Evolutionary conservation across 106 monocot genomes (phyloP).

Genomic region (Narthecium ossifragum): DNA sequence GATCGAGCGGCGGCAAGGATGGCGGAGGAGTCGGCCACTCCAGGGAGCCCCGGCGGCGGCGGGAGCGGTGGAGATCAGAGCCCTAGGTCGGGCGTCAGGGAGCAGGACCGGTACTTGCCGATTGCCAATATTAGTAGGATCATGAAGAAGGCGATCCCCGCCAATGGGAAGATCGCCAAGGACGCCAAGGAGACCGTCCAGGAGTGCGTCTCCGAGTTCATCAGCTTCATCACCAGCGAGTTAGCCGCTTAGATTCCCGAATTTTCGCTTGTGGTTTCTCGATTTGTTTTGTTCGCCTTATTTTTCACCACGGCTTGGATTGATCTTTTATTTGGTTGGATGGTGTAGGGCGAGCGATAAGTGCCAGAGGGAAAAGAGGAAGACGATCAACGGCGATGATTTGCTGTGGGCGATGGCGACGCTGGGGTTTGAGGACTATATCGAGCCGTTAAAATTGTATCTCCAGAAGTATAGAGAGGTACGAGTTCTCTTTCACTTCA

Average conservation of each 20-base stretch:
- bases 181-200: constrained; percentile 49
- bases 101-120: constrained; percentile 41
- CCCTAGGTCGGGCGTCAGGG: constrained; percentile 32
- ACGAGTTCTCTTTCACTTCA: background rate
- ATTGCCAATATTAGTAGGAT: constrained; percentile 45
- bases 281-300: background rate
- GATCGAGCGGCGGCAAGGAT: background rate
- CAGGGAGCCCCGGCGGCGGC: constrained; percentile 26
- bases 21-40: constrained; percentile 7
- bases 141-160: constrained; percentile 53
- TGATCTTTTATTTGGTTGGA: background rate
- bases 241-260: too few relatives aligned
- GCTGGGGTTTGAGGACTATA: constrained; percentile 44
- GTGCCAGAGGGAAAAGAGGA: constrained; percentile 41
- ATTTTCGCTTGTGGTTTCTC: too few relatives aligned
- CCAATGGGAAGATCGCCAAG: constrained; percentile 51
- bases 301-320: background rate
- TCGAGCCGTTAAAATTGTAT: constrained; percentile 35
- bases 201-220: constrained; percentile 50
- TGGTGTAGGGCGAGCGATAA: constrained; percentile 37
- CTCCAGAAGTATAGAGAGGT: constrained; percentile 45
- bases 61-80: constrained; percentile 38
- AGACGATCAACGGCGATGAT: constrained; percentile 47
- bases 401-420: constrained; percentile 46
- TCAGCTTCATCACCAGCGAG: constrained; percentile 55